Evolutionary conservation across 352 stramenopile species (phyloP), one percentile per base, ranked within the genome.

Genomic region (Pythium aristosporum): DNA sequence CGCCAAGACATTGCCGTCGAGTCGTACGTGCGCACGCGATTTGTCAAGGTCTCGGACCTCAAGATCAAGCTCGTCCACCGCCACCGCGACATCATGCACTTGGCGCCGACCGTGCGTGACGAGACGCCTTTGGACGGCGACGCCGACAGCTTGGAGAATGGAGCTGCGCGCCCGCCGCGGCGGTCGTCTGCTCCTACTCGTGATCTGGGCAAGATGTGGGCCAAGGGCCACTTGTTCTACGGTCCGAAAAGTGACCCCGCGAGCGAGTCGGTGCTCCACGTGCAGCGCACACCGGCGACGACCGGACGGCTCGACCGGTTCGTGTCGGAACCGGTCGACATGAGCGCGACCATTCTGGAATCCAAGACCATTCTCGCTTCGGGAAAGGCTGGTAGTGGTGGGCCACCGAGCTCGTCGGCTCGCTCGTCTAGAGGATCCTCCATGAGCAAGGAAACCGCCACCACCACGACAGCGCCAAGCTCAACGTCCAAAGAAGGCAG

Each of bases 21-120:
- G 59, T 76, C 78, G 23, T 86, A 75, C 28, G 69, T 89, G 9
- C 79, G 82, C 43, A 88, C 78, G 10, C 74, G 80, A 2, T 88
- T 86, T 54, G 80, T 91, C 34, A 74, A 73, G 12, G 74, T 89
- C 2, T 81, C 76, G 1, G 80, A 91, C 37, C 59, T 91, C 6
- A 88, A 87, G 69, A 88, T 91, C 56, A 76, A 75, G 28, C 72
- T 89, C 20, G 76, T 81, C 18, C 80, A 81, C 39, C 80, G 82
- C 54, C 72, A 88, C 52, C 76, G 75, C 51, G 75, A 91, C 50
- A 87, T 75, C 28, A 75, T 91, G 51, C 71, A 82, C 25, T 63
- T 91, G 23, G 79, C 80, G 50, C 65, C 66, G 20, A 74, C 69
- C 8, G 39, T 42, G 3, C 16, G 51, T 7, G 54, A 57, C 1